phyloP scores from a whole-genome alignment of 441 rosid species.

The Euphorbia corollata region DNA sequence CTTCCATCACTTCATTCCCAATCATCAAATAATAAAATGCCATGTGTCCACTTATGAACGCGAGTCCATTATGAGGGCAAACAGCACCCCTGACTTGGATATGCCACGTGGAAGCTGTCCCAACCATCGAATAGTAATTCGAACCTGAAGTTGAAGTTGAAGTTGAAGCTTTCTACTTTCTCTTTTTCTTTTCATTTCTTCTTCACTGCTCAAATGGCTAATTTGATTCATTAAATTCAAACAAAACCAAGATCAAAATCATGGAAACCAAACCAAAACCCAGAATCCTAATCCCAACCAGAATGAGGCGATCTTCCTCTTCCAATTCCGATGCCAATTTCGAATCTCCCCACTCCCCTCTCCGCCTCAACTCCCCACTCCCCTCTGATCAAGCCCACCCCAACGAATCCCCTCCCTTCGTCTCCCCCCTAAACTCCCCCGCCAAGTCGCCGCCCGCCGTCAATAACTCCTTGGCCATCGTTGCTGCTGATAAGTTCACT shows the following conservation, averaged over 20 bases:
- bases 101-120: slow-evolving; percentile 15
- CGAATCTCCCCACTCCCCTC: slow-evolving; percentile 78
- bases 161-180: slow-evolving; percentile 4
- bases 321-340: slow-evolving; percentile 49
- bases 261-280: slow-evolving; percentile 22
- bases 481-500: slow-evolving; percentile 38
- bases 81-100: neutral
- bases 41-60: neutral
- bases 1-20: too few species aligned
- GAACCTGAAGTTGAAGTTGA: neutral
- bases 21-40: neutral
- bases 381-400: slow-evolving; percentile 66
- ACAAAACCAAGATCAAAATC: slow-evolving; percentile 13
- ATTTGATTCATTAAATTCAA: slow-evolving; percentile 21
- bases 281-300: slow-evolving; percentile 17
- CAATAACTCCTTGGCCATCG: slow-evolving; percentile 41
- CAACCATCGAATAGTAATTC: neutral
- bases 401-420: slow-evolving; percentile 49
- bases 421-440: slow-evolving; percentile 59
- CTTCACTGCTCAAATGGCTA: neutral
- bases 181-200: neutral
- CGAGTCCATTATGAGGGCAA: neutral
- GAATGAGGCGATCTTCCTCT: slow-evolving; percentile 47
- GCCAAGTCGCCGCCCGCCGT: slow-evolving; percentile 27
- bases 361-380: slow-evolving; percentile 63